Base-by-base conservation (phyloP, 2,329 filamentous ascomycete genomes). In the Penicillium brasilianum region DNA sequence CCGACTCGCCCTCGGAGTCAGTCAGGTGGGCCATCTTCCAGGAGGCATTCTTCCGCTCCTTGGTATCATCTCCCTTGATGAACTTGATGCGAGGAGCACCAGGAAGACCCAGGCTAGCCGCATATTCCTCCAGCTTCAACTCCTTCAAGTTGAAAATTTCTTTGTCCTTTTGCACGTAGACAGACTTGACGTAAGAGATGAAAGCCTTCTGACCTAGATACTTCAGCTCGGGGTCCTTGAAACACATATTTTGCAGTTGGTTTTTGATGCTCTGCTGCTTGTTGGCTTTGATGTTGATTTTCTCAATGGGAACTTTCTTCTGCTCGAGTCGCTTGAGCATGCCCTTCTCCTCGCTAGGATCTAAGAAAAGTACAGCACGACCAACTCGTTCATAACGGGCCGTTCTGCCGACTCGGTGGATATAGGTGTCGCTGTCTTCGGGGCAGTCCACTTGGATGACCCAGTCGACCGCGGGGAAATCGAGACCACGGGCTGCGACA, bases 401-500 rank as follows among this genome's bases (percentile, higher is more conserved):
- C 18, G 95, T 98, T 32, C 95, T 87, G 1, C 95, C 95, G 4
- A 97, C 94, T 61, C 95, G 88, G 78, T 99, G 95, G 68, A 99
- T 98, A 72, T 99, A 99, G 0, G 95, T 99, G 72, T 98, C 95
- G 4, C 91, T 90, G 75, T 99, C 94, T 76, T 99, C 95, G 0
- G 95, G 95, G 67, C 92, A 96, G 76, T 99, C 95, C n/a, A 92
- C 85, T 74, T 99, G 95, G n/a, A 99, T 92, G 5, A 99, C 95
- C 90, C 95, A 99, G 76, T 99, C 95, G 0, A 99, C 95, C 3
- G 93, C 90, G 0, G 95, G 95, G 73, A 99, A 98, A 76, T 99
- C 95, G 13, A 99, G 85, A 65, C 95, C 95, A 76, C 95, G 87
- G 0, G 95, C 95, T 4, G 96, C 93, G 6, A 99, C 92, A 73